Conservation (phyloP, 2,329 filamentous ascomycete genomes). For the Fusarium sambucinum region DNA sequence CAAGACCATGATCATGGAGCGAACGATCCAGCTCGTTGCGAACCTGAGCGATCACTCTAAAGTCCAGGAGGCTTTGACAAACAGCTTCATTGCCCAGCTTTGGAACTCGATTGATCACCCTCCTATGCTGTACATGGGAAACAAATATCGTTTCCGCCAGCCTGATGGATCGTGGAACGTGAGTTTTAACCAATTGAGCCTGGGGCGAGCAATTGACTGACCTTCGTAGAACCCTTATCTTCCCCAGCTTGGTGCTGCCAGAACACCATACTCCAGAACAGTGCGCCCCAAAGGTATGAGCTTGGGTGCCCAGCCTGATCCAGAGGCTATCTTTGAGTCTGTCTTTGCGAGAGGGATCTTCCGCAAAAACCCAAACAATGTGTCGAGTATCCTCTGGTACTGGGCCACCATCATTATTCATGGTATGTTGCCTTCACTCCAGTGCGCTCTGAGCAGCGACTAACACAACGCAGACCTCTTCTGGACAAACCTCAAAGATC, state of each 20-base stretch:
- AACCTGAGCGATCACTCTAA: conserved; percentile 72
- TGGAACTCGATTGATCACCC: conserved; percentile 81
- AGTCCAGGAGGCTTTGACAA: conserved; percentile 72
- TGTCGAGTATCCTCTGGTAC: conserved; percentile 78
- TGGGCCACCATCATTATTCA: conserved; percentile 81
- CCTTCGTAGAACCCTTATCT: conserved; percentile 68
- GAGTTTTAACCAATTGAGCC: neutral
- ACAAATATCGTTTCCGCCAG: conserved; percentile 73
- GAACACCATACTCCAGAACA: conserved; percentile 74
- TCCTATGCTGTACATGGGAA: conserved; percentile 72
- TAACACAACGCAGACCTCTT: conserved; percentile 68
- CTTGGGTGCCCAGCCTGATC: conserved; percentile 76
- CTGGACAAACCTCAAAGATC: conserved; percentile 73
- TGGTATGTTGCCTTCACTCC: conserved; percentile 54
- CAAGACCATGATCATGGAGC: conserved; percentile 82
- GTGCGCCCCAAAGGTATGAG: conserved; percentile 69
- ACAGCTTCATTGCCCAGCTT: conserved; percentile 74
- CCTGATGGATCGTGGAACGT: conserved; percentile 79
- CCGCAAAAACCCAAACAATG: conserved; percentile 75
- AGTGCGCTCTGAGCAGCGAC: rapidly evolving
- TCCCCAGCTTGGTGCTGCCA: conserved; percentile 75
- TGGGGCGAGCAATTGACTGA: conserved; percentile 2
- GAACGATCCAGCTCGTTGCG: conserved; percentile 76
- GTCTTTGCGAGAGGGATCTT: conserved; percentile 67
- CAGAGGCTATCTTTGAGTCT: conserved; percentile 71